phyloP scores from a whole-genome alignment of 164 flowering plant species.

The Dillenia turbinata region DNA sequence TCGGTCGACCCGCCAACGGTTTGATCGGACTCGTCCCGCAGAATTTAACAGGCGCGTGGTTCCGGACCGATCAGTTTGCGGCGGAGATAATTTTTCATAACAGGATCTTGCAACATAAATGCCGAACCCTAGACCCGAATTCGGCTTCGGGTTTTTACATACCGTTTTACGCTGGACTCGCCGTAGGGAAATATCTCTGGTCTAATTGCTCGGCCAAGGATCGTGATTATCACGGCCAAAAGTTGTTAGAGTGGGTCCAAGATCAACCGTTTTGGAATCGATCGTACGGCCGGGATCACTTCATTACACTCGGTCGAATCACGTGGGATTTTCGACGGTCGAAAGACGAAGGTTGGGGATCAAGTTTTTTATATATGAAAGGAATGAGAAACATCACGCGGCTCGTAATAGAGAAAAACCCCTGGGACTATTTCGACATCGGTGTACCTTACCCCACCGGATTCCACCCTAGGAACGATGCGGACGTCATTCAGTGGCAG shows the following conservation, averaged over 20 bases:
- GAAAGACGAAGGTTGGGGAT: slow-evolving; percentile 73
- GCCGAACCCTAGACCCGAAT: slow-evolving; percentile 59
- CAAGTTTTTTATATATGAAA: slow-evolving; percentile 60
- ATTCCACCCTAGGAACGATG: slow-evolving; percentile 67
- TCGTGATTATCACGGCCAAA: slow-evolving; percentile 53
- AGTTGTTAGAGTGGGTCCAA: slow-evolving; percentile 54
- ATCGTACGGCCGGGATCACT: slow-evolving; percentile 85
- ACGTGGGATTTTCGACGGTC: slow-evolving; percentile 93
- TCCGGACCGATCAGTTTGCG: slow-evolving; percentile 52
- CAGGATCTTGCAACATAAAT: slow-evolving; percentile 45
- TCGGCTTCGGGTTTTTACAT: slow-evolving; percentile 76
- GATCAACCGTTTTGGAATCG: slow-evolving; percentile 44
- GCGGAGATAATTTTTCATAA: slow-evolving; percentile 49
- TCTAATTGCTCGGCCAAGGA: slow-evolving; percentile 31
- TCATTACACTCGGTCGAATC: slow-evolving; percentile 75
- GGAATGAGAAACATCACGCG: slow-evolving; percentile 77
- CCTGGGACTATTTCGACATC: slow-evolving; percentile 87
- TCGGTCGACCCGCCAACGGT: slow-evolving; percentile 36
- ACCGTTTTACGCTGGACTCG: slow-evolving; percentile 92
- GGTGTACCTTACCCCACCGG: slow-evolving; percentile 96
- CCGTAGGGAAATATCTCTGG: slow-evolving; percentile 69
- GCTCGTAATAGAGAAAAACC: slow-evolving; percentile 69
- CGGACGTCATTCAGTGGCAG: slow-evolving; percentile 68
- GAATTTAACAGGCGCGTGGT: slow-evolving; percentile 32
- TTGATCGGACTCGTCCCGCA: slow-evolving; percentile 32